Percentiles rank a stretch among this genome's conserved stretches.
These are phyloP conservation scores for Sanghuangporus weigelae DNA, from an alignment of 1,284 basidiomycete genomes.

Conservation along the genomic window DNA sequence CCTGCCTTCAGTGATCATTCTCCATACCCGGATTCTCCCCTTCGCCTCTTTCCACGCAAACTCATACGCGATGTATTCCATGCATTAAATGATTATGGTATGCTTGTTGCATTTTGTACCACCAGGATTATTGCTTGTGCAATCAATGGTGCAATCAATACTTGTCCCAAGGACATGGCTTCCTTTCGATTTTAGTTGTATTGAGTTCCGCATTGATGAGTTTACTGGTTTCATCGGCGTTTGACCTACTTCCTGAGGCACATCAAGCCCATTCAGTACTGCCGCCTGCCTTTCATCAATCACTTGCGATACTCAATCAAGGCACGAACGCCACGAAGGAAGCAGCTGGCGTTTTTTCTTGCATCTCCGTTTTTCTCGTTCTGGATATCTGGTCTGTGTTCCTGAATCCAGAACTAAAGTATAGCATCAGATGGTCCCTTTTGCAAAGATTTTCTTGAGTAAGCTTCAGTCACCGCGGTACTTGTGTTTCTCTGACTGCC, in stretches of 20 bases:
- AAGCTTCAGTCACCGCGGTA: too few species aligned
- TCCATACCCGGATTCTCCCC: background rate
- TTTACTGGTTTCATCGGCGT: background rate
- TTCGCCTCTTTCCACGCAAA: background rate
- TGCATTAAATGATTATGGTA: slow-evolving; percentile 8
- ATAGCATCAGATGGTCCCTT: too few species aligned
- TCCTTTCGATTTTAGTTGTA: background rate
- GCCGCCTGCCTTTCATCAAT: background rate
- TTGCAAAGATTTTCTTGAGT: too few species aligned
- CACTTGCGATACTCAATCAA: background rate
- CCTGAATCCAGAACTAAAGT: too few species aligned
- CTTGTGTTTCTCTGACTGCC: too few species aligned
- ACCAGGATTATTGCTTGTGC: background rate
- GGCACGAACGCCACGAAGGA: background rate
- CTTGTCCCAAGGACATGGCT: background rate
- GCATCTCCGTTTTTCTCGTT: background rate
- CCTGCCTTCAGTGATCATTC: slow-evolving; percentile 10
- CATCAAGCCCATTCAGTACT: background rate
- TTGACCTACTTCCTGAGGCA: background rate
- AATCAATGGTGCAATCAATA: background rate
- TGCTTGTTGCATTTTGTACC: slow-evolving; percentile 1
- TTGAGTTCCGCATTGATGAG: background rate
- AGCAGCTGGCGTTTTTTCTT: background rate
- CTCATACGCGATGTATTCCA: slow-evolving; percentile 9
- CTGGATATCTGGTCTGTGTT: too few species aligned